Evolutionary conservation across 768 basidiomycete genomes (phyloP), one percentile per base, ranked within the genome.

Genomic region (Termitomyces sp.): DNA sequence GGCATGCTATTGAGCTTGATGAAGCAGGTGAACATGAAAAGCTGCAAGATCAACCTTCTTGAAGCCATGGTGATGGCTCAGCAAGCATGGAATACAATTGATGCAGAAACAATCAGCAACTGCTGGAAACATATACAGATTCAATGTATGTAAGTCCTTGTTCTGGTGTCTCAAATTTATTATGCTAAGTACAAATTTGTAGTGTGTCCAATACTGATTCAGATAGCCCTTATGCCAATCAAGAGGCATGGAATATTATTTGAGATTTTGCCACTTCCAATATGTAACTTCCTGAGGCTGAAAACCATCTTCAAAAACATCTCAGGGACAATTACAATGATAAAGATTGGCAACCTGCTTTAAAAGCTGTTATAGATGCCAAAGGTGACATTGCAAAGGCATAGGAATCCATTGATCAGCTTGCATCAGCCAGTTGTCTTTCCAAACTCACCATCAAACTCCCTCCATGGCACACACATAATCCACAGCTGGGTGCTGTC

Each of bases 81-180:
- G 40, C 59, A 67, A 12, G 72, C 74, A 4, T 79, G 78, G 75
- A 46, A 69, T 8, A 38, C 48, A 9, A 65, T 78, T n/a, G 45
- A 61, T 36, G 15, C 62, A 0, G 52, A 58, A 15, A 77, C 74
- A 12, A 77, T 79, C 51, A 25, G 58, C 36, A 66, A 76, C 60
- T 78, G 77, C 58, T 77, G 76, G 76, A 56, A 62, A 17, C 72
- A 78, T 53, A 71, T 73, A 11, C 56, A 60, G 25, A 77, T 75
- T 36, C 61, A 62, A 60, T 42, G 51, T 32, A 57, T 20, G 34
- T 46, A 36, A 37, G 20, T 32, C n/a, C 5, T 45, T n/a, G 17
- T n/a, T 15, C 11, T 42, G 4, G 11, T 42, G 14, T 15, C 40
- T 42, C 40, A 42, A 25, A 25, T 25, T 25, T 25, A 15, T 42